Percentiles rank a stretch among this genome's conserved stretches.
phyloP scores from a whole-genome alignment of 495 filamentous ascomycete genomes.

The Massariosphaeria phaeospora region DNA sequence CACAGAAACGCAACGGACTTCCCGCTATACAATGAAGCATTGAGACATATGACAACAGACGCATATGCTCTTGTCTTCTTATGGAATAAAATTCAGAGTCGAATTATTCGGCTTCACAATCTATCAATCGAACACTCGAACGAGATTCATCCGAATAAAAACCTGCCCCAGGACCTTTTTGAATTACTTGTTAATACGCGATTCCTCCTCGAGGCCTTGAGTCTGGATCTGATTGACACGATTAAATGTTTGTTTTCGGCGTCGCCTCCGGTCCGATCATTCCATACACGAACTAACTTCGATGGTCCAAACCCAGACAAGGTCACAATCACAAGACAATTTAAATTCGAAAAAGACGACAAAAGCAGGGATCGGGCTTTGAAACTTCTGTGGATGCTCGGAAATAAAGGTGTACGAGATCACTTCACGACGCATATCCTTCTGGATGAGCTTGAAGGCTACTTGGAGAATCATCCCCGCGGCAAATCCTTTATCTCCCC shows the following conservation, averaged over 20 bases:
- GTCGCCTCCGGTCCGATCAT: constrained; percentile 40
- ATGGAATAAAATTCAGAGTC: constrained; percentile 33
- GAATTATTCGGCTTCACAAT: constrained; percentile 31
- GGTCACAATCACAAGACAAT: neutral
- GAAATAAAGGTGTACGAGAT: neutral
- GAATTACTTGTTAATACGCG: constrained; percentile 38
- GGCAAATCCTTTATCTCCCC: constrained; percentile 41
- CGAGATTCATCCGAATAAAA: constrained; percentile 31
- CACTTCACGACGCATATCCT: neutral
- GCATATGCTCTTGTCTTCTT: constrained; percentile 32
- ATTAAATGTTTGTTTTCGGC: constrained; percentile 30
- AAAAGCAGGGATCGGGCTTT: neutral
- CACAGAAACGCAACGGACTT: constrained; percentile 33
- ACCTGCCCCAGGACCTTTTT: constrained; percentile 39
- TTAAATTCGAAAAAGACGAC: neutral
- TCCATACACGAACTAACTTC: neutral
- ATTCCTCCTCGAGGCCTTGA: constrained; percentile 34
- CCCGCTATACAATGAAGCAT: constrained; percentile 11
- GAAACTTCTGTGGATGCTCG: neutral
- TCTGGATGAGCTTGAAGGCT: neutral
- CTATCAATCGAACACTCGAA: constrained; percentile 7
- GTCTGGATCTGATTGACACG: constrained; percentile 23
- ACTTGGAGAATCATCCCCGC: neutral
- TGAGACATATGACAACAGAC: constrained; percentile 30
- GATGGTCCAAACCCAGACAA: neutral